Evolutionary conservation across 2,329 filamentous ascomycete genomes (phyloP), one percentile per base, ranked within the genome.

Genomic region (Calonectria hongkongensis): DNA sequence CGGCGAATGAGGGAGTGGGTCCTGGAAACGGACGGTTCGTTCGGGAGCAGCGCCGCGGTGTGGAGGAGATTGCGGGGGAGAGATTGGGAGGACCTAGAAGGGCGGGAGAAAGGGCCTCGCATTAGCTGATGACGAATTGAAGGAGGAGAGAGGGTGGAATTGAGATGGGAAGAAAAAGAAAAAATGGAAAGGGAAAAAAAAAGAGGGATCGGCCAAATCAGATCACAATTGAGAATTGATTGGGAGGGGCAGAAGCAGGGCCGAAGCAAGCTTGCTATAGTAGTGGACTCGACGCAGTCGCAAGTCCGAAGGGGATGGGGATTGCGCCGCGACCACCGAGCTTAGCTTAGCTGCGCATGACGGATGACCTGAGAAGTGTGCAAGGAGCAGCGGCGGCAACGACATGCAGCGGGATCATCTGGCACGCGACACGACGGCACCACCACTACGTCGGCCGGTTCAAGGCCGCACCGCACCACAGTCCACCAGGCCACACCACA

Each of bases 21-120:
- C 71, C 71, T 75, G 66, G 71, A 72, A 76, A 58, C 78, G 78
- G 74, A 75, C 75, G 68, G 74, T 74, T 78, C 72, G 78, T 76
- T 78, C 76, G 73, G 74, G 72, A 70, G 71, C 74, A 75, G 75
- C 75, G 75, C 75, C 72, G 73, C 70, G 76, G 75, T 76, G 76
- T 71, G 76, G 75, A 78, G 74, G 73, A 78, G 73, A 79, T 76
- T 79, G 78, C 75, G 78, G 78, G 78, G 78, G 73, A 72, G 43
- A 70, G 41, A 70, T 73, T 56, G 71, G 62, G 16, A 68, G 66
- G 63, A 54, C 45, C 66, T 73, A 65, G 58, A 65, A 71, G 30
- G 27, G 28, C 48, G 68, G 62, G 62, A 60, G 43, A 66, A 65
- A 15, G 56, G 56, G 5, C 5, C 66, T 51, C 66, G 54, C 66